Base-by-base conservation (phyloP, 495 filamentous ascomycete genomes). In the Penicillium bialowiezense region DNA sequence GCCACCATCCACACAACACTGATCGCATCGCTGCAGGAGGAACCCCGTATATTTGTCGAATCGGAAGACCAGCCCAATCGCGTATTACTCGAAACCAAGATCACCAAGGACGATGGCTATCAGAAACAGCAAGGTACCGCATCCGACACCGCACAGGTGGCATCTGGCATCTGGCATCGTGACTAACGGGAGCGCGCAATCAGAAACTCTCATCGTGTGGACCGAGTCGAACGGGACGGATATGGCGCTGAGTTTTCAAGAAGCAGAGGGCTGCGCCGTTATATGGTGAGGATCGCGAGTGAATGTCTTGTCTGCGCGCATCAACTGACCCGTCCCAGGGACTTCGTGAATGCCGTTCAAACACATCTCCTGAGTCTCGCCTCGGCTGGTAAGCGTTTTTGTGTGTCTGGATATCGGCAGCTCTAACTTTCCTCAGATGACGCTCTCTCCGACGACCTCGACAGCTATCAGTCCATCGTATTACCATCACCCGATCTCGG, bases 201-300 rank as follows among this genome's bases (percentile, higher is more conserved):
- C 68, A 91, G 93, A 97, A 67, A 98, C 93, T 13, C 81, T 98
- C 37, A 98, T 98, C 38, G 91, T 98, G 37, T 98, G 93, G 93
- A 97, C 93, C 15, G 93, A 98, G 62, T 70, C 67, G 34, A 88
- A 82, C 71, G 87, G 87, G 21, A 84, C 88, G 48, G 93, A 98
- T 63, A 97, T 98, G 93, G 93, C 93, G 26, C 79, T 98, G 45
- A 97, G 92, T 67, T 98, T 98, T 67, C 93, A 98, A 69, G 95
- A 97, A 68, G 87, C 93, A 3, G 93, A 97, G 49, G 93, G 95
- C 13, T 98, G 93, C 67, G 83, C 85, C 9, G 76, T 84, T 18
- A 96, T 97, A 67, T 98, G 93, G 93, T 95, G 67, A 58, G 72
- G 51, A 17, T 33, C 21, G 28, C 15, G 17, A n/a, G 50, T 28